Conservation (phyloP, 768 basidiomycete genomes). For the Gautieria morchelliformis region DNA sequence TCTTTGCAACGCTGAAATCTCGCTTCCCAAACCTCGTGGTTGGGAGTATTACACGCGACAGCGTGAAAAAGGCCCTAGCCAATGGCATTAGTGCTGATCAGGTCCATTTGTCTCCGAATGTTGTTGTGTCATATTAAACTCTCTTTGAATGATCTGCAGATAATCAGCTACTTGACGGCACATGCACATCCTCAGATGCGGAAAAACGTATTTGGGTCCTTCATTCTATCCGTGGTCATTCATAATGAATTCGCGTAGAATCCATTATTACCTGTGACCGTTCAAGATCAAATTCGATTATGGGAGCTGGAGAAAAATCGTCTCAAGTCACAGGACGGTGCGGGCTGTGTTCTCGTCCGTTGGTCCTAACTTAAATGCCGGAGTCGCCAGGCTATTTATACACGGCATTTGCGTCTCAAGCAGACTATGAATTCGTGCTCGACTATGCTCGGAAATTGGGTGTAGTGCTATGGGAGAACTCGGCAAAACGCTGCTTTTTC, state of each 20-base stretch:
- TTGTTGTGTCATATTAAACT: background rate
- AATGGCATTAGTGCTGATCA: constrained; percentile 97
- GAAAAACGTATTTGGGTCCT: constrained; percentile 55
- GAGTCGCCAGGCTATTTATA: constrained; percentile 69
- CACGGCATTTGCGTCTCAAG: constrained; percentile 75
- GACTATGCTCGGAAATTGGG: constrained; percentile 77
- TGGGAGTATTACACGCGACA: constrained; percentile 89
- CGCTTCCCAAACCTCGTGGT: constrained; percentile 97
- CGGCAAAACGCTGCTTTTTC: constrained; percentile 70
- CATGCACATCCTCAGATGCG: constrained; percentile 99
- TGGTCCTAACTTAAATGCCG: background rate
- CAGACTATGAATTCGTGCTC: constrained; percentile 80
- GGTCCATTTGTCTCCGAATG: constrained; percentile 29
- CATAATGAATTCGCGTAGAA: constrained; percentile 38
- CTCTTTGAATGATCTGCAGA: constrained; percentile 36
- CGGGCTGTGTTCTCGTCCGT: constrained; percentile 12
- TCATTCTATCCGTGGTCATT: background rate
- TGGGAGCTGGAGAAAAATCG: constrained; percentile 97
- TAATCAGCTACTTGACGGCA: constrained; percentile 87
- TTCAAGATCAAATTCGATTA: constrained; percentile 93
- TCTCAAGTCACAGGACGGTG: constrained; percentile 81
- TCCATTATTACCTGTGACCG: constrained; percentile 90
- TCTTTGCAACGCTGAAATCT: constrained; percentile 87
- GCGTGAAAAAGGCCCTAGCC: constrained; percentile 85
- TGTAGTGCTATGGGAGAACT: constrained; percentile 78